Base-by-base conservation (phyloP, 805 yeast genomes). In the Isabelozyma rhagii region DNA sequence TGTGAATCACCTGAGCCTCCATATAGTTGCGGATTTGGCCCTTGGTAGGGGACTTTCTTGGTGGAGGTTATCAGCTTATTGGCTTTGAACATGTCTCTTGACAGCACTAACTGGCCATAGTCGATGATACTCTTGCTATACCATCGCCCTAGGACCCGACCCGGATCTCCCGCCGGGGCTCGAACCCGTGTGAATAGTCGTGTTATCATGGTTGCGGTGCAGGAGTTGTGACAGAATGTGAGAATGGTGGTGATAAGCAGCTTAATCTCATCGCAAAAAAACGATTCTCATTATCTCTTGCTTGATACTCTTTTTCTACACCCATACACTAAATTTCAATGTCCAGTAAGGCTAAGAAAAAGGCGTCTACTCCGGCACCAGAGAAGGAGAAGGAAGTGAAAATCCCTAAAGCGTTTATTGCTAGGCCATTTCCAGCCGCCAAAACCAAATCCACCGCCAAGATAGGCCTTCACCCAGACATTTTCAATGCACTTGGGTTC, bases 401-500 rank as follows among this genome's bases (percentile, higher is more conserved):
- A 51, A 31, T 71, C 1, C 81, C 80, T 2, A 73, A 71, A 55
- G 45, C 60, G 7, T 73, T 59, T 52, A 71, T 76, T n/a, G 73
- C 66, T 6, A 56, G 81, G 17, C 80, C 80, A 0, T 46, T 62
- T 1, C 29, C 50, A 2, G 53, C 53, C 11, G 44, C 52, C 8
- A 38, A 49, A 10, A 51, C 61, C n/a, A 75, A 74, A 45, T 57
- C 69, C 8, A 54, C 64, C 36, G 57, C 69, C n/a, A 72, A 71
- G 48, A 75, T 72, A 0, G 63, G 63, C 18, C 49, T 82, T 3
- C 72, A 79, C 48, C 69, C 75, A 0, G 74, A 76, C 1, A 69
- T 79, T 1, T 62, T 81, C 42, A 72, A 73, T 47, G 79, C 77
- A 0, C 60, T 80, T 25, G 85, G 79, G 17, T 65, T 80, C 10